These are phyloP conservation scores for Aspergillus thermomutatus DNA, from an alignment of 2,329 filamentous ascomycete genomes.

Conservation along the genomic window DNA sequence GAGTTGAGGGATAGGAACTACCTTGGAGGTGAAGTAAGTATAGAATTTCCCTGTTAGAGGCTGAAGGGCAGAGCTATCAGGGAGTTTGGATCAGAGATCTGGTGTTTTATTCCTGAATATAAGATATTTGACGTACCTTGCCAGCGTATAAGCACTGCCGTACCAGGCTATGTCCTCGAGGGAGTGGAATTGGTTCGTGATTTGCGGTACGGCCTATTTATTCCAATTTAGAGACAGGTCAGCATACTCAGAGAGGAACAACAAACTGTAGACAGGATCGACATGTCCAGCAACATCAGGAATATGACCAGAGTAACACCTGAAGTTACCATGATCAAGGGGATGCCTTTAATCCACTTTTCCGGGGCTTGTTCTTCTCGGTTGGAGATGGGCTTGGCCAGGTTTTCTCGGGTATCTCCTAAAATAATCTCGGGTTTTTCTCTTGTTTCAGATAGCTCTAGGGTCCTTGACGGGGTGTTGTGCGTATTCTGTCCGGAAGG, in stretches of 20 bases:
- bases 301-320: slow-evolving; percentile 46
- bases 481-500: too few relatives aligned
- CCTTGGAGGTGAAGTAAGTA: slow-evolving; percentile 22
- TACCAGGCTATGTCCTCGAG: slow-evolving; percentile 37
- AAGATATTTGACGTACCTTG: slow-evolving; percentile 20
- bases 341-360: slow-evolving; percentile 16
- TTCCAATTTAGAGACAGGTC: not conserved
- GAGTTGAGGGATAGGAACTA: slow-evolving; percentile 2
- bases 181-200: slow-evolving; percentile 42
- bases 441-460: too few relatives aligned
- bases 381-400: too few relatives aligned
- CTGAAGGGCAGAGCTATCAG: slow-evolving; percentile 5
- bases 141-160: slow-evolving; percentile 40
- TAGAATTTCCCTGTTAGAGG: slow-evolving; percentile 9
- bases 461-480: too few relatives aligned
- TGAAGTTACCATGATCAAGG: slow-evolving; percentile 24
- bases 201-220: slow-evolving; percentile 44
- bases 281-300: slow-evolving; percentile 51
- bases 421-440: too few relatives aligned
- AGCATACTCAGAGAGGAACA: not conserved
- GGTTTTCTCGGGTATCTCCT: too few relatives aligned
- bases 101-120: too few relatives aligned
- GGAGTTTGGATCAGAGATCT: not conserved
- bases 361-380: not conserved
- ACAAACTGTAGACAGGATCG: slow-evolving; percentile 51